These are phyloP conservation scores for Leucocoprinus leucothites DNA, from an alignment of 768 basidiomycete species.

Conservation along the genomic window DNA sequence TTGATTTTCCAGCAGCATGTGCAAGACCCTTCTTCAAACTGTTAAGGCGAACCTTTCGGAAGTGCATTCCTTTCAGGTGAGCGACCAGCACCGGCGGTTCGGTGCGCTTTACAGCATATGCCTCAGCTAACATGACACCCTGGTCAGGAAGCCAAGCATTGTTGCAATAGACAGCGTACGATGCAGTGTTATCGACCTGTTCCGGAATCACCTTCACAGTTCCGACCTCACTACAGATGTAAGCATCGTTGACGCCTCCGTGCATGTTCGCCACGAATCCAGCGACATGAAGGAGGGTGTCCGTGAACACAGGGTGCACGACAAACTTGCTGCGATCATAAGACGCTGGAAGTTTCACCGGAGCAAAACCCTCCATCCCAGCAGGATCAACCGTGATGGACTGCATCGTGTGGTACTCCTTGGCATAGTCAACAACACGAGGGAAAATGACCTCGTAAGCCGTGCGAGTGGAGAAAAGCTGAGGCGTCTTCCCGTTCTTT, in stretches of 20 bases:
- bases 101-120: slow-evolving; percentile 42
- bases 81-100: slow-evolving; percentile 46
- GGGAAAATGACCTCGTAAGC: slow-evolving; percentile 68
- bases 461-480: slow-evolving; percentile 53
- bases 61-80: slow-evolving; percentile 52
- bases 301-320: slow-evolving; percentile 57
- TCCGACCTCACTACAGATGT: slow-evolving; percentile 59
- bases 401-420: slow-evolving; percentile 55
- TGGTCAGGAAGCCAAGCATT: slow-evolving; percentile 40
- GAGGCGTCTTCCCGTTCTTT: slow-evolving; percentile 22
- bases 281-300: slow-evolving; percentile 65
- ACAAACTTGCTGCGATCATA: slow-evolving; percentile 32
- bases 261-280: slow-evolving; percentile 68
- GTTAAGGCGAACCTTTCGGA: slow-evolving; percentile 51
- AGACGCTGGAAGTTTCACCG: slow-evolving; percentile 36
- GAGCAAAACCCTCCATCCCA: slow-evolving; percentile 51
- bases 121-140: slow-evolving; percentile 46
- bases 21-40: slow-evolving; percentile 46
- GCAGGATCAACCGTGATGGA: slow-evolving; percentile 46
- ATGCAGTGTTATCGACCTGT: slow-evolving; percentile 33
- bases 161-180: slow-evolving; percentile 52
- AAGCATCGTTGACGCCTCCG: slow-evolving; percentile 47
- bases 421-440: slow-evolving; percentile 61
- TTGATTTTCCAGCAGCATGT: slow-evolving; percentile 25
- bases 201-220: slow-evolving; percentile 44